Evolutionary conservation across 1,284 basidiomycete species (phyloP).

Genomic region (Rhizoctonia solani): DNA sequence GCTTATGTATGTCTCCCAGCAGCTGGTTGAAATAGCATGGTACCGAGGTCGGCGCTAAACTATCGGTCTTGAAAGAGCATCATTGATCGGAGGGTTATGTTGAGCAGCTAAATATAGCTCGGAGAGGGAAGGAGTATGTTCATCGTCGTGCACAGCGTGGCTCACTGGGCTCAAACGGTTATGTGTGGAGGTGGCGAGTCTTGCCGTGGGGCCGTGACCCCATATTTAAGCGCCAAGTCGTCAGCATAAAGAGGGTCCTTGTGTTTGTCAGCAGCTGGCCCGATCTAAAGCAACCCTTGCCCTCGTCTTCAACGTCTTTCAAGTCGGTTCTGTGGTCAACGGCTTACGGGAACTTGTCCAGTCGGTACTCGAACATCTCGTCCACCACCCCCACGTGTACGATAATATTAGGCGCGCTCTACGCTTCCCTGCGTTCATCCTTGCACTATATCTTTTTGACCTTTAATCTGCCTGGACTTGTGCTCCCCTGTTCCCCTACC

Average conservation of each 20-base stretch:
- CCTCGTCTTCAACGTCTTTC: conserved; percentile 34
- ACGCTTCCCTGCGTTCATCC: conserved; percentile 12
- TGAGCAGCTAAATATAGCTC: too few species aligned
- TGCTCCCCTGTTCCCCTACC: neutral
- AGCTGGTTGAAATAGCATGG: too few species aligned
- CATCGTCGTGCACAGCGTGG: neutral
- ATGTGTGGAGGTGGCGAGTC: conserved; percentile 28
- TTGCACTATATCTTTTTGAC: conserved; percentile 14
- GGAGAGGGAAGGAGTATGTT: too few species aligned
- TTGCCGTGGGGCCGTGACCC: conserved; percentile 4
- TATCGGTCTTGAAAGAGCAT: too few species aligned
- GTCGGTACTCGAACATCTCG: neutral
- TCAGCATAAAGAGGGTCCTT: neutral
- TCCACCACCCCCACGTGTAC: conserved; percentile 33
- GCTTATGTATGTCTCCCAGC: too few species aligned
- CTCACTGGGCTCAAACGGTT: neutral
- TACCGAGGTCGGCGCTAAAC: too few species aligned
- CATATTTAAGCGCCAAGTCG: conserved; percentile 8
- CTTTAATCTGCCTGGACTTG: neutral
- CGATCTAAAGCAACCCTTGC: conserved; percentile 34
- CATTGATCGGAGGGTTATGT: too few species aligned
- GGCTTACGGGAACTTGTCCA: neutral
- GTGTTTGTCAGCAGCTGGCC: conserved; percentile 31
- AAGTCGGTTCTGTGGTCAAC: conserved; percentile 11
- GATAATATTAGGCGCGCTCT: conserved; percentile 14